phyloP scores from a whole-genome alignment of 176 grass and related monocot species.

The Musa acuminata region DNA sequence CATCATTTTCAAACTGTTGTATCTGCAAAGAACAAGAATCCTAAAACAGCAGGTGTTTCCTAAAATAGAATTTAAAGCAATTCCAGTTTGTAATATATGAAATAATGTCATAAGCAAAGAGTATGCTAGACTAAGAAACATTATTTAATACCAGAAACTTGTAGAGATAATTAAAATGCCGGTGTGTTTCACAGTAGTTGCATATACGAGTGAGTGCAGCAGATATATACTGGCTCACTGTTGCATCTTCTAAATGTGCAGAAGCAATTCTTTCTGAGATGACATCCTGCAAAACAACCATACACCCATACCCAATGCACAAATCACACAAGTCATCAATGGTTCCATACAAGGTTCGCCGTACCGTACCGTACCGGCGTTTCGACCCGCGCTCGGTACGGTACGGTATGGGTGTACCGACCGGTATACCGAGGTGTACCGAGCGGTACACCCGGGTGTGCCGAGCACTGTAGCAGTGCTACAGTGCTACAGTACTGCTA shows the following conservation, averaged over 20 bases:
- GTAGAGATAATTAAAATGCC: constrained; percentile 96
- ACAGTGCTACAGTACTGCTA: too few relatives aligned
- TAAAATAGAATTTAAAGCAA: too few relatives aligned
- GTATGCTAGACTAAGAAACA: background rate
- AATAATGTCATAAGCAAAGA: background rate
- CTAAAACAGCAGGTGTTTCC: too few relatives aligned
- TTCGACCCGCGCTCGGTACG: too few relatives aligned
- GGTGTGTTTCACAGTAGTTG: constrained; percentile 91
- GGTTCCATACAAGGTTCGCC: too few relatives aligned
- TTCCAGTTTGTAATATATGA: too few relatives aligned
- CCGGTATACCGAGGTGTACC: too few relatives aligned
- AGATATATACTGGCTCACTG: constrained; percentile 55
- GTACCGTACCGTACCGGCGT: too few relatives aligned
- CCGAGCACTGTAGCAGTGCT: too few relatives aligned
- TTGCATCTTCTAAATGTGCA: constrained; percentile 39
- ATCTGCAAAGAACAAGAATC: background rate
- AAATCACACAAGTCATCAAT: constrained; percentile 89
- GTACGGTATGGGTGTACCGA: too few relatives aligned
- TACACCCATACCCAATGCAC: constrained; percentile 81
- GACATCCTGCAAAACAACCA: constrained; percentile 62
- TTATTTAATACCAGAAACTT: constrained; percentile 69
- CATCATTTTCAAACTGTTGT: background rate
- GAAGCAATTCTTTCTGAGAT: constrained; percentile 50
- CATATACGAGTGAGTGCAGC: constrained; percentile 72
- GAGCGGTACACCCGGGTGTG: too few relatives aligned